These are phyloP conservation scores for Rosa persica DNA, from an alignment of 306 rosid species.

Conservation along the genomic window DNA sequence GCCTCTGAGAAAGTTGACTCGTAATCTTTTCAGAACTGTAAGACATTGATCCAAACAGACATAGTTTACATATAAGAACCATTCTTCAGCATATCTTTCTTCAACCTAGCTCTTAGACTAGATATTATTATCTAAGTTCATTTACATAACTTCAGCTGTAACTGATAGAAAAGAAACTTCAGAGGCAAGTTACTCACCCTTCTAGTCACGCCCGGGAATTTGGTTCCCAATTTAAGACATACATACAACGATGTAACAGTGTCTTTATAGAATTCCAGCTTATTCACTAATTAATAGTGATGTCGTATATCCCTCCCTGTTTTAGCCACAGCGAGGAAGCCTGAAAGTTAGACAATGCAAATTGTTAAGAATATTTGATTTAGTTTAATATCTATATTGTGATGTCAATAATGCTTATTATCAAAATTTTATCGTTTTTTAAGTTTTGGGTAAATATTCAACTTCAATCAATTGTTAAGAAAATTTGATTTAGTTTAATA, in stretches of 20 bases:
- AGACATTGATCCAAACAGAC: neutral
- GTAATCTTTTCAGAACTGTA: neutral
- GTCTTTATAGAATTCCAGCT: neutral
- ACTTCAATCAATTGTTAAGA: neutral
- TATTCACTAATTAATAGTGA: neutral
- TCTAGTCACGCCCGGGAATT: neutral
- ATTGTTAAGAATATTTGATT: neutral
- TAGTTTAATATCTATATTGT: neutral
- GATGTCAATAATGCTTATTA: neutral
- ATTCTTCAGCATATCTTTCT: neutral
- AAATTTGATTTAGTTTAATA: neutral
- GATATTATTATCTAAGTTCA: neutral
- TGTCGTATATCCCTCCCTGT: neutral
- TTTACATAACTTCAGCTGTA: neutral
- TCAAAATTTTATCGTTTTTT: too few species aligned
- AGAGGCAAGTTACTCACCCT: slow-evolving; percentile 9
- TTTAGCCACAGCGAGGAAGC: neutral
- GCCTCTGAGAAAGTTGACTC: neutral
- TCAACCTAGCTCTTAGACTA: neutral
- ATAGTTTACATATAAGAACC: neutral
- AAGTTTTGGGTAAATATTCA: neutral
- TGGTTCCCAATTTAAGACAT: neutral
- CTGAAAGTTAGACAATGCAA: neutral
- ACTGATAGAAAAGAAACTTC: neutral
- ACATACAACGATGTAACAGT: neutral